phyloP scores from a whole-genome alignment of 139 green algal genomes.

The Gonium pectorale region DNA sequence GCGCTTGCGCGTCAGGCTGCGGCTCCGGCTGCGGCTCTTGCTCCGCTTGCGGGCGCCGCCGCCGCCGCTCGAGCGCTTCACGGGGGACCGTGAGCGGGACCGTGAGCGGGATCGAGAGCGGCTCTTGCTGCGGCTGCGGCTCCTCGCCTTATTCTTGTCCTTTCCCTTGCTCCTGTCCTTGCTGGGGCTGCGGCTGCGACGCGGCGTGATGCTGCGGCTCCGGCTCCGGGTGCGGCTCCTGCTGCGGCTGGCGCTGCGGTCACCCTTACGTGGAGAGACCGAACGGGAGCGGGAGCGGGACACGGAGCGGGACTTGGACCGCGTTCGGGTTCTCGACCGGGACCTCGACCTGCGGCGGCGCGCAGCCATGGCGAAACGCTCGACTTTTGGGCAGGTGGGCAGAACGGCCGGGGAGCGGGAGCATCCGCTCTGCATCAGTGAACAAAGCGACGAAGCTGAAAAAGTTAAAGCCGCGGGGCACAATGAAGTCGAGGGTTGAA shows the following conservation, averaged over 20 bases:
- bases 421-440: no score
- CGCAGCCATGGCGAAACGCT: no score
- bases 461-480: no score
- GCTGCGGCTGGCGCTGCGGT: neutral
- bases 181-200: neutral
- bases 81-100: neutral
- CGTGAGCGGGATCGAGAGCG: neutral
- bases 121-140: neutral
- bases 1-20: constrained; percentile 1
- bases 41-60: constrained; percentile 7
- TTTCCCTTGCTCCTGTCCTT: neutral
- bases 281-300: neutral
- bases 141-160: no score
- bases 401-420: no score
- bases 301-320: neutral
- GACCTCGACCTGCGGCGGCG: no score
- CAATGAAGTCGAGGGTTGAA: no score
- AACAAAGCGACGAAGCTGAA: no score
- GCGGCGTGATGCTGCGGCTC: neutral
- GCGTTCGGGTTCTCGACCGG: neutral
- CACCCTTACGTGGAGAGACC: neutral
- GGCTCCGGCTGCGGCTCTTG: constrained; percentile 16
- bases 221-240: neutral
- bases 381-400: no score
- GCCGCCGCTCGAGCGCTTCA: neutral